Conservation (phyloP, 805 yeast genomes). For the Candida krabiensis region DNA sequence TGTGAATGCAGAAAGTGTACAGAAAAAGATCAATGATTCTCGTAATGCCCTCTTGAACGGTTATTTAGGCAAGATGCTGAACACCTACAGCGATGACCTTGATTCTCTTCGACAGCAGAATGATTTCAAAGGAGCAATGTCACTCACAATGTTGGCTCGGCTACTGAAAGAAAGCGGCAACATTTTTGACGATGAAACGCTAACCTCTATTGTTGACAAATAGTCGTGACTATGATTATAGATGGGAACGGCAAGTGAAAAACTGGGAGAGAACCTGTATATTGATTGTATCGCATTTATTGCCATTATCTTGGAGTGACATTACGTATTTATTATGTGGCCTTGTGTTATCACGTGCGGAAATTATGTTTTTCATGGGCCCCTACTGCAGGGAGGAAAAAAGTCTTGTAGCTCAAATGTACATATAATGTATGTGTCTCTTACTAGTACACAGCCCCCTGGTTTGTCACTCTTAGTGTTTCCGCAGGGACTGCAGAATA, state of each 20-base stretch:
- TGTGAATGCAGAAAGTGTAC: conserved; percentile 16
- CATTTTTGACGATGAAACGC: conserved; percentile 56
- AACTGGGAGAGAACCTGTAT: not conserved
- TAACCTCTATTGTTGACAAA: conserved; percentile 25
- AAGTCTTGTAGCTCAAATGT: no score
- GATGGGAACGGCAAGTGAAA: not conserved
- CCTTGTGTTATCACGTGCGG: no score
- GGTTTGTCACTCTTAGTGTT: no score
- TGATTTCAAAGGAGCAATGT: conserved; percentile 55
- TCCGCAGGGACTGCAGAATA: no score
- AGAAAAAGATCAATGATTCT: conserved; percentile 29
- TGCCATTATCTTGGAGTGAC: no score
- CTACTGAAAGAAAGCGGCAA: conserved; percentile 58
- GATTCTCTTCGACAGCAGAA: conserved; percentile 60
- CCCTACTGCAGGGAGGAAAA: no score
- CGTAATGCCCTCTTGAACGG: conserved; percentile 45
- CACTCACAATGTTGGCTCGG: conserved; percentile 56
- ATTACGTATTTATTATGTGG: no score
- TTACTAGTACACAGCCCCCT: no score
- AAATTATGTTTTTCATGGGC: no score
- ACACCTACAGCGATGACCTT: conserved; percentile 59
- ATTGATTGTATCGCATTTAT: no score
- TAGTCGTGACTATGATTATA: not conserved
- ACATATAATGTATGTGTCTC: no score
- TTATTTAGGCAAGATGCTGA: conserved; percentile 55